phyloP scores from a whole-genome alignment of 176 grass and related monocot genomes.

The Dactylis glomerata region DNA sequence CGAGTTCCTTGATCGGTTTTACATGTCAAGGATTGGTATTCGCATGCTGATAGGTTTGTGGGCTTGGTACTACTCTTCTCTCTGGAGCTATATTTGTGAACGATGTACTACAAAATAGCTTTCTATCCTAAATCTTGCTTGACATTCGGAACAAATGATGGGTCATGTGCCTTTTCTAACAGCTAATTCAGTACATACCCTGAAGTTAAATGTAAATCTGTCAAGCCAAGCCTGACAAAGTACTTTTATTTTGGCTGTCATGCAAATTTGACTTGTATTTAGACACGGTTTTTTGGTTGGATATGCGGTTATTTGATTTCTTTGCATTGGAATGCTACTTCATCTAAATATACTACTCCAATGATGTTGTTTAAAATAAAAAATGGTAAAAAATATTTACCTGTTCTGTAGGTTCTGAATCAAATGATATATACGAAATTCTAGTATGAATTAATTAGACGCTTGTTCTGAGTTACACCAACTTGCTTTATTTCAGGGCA shows the following conservation, averaged over 20 bases:
- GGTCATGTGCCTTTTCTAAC: not conserved
- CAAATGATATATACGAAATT: not conserved
- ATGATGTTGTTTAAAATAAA: not conserved
- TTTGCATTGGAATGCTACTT: not conserved
- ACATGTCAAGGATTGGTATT: constrained; percentile 91
- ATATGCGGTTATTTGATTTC: not conserved
- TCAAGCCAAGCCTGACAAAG: not conserved
- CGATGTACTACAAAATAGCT: not conserved
- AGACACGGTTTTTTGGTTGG: not conserved
- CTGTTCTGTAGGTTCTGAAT: not conserved
- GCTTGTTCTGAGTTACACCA: not conserved
- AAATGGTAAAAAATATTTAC: not conserved
- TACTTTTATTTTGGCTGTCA: not conserved
- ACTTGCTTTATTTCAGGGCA: constrained; percentile 62
- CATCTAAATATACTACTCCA: not conserved
- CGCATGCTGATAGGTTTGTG: constrained; percentile 93
- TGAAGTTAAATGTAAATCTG: constrained; percentile 9
- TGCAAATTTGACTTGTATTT: constrained; percentile 2
- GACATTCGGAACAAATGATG: not conserved
- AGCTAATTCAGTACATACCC: not conserved
- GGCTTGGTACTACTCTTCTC: constrained; percentile 35
- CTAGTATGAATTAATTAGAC: not conserved
- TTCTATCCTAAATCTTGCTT: not conserved
- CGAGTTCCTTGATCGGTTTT: constrained; percentile 85
- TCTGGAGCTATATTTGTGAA: constrained; percentile 23